A percentile compares a stretch with the other conserved stretches of the same genome.
Conservation (phyloP, 1,284 basidiomycete species). For the Macrocystidia cucumis region DNA sequence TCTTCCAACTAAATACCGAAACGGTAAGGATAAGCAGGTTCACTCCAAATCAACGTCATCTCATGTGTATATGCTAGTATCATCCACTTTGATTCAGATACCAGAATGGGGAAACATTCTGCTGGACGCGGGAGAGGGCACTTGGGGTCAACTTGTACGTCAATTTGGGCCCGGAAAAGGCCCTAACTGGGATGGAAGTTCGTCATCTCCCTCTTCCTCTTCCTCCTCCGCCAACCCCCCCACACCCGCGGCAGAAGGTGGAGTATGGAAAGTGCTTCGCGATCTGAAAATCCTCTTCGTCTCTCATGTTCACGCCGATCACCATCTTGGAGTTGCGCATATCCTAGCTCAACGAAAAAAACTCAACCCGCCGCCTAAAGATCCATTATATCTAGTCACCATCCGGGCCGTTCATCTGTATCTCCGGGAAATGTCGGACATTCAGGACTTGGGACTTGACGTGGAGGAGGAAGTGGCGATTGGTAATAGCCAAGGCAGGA, state of each 20-base stretch:
- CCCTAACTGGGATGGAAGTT: too few species aligned
- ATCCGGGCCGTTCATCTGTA: slow-evolving; percentile 49
- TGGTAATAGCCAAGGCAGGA: too few species aligned
- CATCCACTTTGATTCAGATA: slow-evolving; percentile 66
- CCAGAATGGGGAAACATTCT: slow-evolving; percentile 66
- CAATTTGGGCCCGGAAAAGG: slow-evolving; percentile 59
- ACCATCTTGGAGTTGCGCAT: slow-evolving; percentile 80
- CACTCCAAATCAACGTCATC: slow-evolving; percentile 2
- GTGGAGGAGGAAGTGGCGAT: too few species aligned
- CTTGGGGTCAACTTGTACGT: slow-evolving; percentile 82
- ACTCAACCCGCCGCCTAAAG: slow-evolving; percentile 49
- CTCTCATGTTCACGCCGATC: slow-evolving; percentile 91
- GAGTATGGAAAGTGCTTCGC: slow-evolving; percentile 56
- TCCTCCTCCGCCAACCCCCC: too few species aligned
- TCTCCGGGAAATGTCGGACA: slow-evolving; percentile 54
- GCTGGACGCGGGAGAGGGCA: slow-evolving; percentile 90
- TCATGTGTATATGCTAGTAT: slow-evolving; percentile 40
- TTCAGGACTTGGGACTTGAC: slow-evolving; percentile 62
- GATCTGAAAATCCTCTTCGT: slow-evolving; percentile 78
- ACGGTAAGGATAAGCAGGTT: slow-evolving; percentile 42
- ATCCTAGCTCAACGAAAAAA: slow-evolving; percentile 68
- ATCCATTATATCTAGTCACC: slow-evolving; percentile 68
- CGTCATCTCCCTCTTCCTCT: too few species aligned
- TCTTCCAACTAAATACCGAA: slow-evolving; percentile 77
- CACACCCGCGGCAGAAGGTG: too few species aligned